Percentiles rank a stretch among this genome's conserved stretches.
Conservation (phyloP, 2,329 filamentous ascomycete genomes). For the Colletotrichum sp. region DNA sequence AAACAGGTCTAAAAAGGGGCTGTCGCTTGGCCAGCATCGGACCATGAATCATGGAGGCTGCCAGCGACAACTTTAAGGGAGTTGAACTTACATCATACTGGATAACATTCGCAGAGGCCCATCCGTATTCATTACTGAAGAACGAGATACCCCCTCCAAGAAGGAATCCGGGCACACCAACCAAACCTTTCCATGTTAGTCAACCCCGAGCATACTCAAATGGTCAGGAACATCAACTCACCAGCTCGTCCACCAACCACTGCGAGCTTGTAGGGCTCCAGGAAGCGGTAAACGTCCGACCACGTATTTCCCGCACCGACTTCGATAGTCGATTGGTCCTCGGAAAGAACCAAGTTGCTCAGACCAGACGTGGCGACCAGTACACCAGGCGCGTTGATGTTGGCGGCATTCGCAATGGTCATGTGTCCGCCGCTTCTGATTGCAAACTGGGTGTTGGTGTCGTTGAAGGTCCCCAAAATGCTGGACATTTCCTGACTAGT, state of each 20-base stretch:
- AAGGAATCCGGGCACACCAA: not conserved
- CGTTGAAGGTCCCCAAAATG: not conserved
- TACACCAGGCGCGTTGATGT: not conserved
- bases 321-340: not conserved
- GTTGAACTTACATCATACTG: not conserved
- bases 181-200: not conserved
- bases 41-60: not conserved
- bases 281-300: not conserved
- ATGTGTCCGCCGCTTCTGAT: not conserved
- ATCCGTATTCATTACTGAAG: not conserved
- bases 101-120: not conserved
- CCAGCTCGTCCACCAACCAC: not conserved
- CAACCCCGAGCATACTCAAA: accelerated
- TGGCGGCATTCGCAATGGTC: not conserved
- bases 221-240: not conserved
- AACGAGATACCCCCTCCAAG: not conserved
- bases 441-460: not conserved
- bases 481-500: not conserved
- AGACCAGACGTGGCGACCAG: not conserved
- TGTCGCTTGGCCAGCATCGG: not conserved
- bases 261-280: not conserved
- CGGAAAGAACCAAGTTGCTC: not conserved
- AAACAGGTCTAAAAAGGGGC: not conserved
- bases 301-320: not conserved
- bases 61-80: not conserved